Percentiles rank a stretch among this genome's conserved stretches.
phyloP scores from a whole-genome alignment of 2,329 filamentous ascomycete species.

The Colletotrichum cordylinicola region DNA sequence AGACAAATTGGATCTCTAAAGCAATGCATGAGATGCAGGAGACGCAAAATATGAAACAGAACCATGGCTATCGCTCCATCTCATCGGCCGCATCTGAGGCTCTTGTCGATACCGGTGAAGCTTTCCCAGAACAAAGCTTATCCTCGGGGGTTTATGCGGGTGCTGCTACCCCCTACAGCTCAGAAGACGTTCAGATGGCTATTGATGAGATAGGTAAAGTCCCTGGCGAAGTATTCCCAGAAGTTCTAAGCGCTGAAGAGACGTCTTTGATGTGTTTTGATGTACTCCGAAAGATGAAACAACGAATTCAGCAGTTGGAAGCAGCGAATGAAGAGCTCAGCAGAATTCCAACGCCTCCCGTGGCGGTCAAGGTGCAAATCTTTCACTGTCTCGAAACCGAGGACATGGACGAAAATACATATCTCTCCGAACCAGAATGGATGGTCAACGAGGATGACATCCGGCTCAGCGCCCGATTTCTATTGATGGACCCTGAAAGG shows the following conservation, averaged over 20 bases:
- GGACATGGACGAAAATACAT: not conserved
- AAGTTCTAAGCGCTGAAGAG: not conserved
- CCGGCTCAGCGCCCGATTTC: not conserved
- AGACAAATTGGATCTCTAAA: not conserved
- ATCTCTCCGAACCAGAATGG: not conserved
- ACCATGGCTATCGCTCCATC: not conserved
- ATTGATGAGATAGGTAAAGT: not conserved
- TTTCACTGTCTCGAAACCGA: not conserved
- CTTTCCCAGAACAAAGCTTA: not conserved
- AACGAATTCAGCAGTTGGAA: not conserved
- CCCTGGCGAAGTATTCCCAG: not conserved
- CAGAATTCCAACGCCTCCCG: too few relatives aligned
- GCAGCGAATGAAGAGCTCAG: not conserved
- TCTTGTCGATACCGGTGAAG: not conserved
- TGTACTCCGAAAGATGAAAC: not conserved
- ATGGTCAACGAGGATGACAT: not conserved
- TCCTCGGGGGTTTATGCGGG: not conserved
- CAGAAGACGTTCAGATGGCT: not conserved
- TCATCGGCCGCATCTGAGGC: not conserved
- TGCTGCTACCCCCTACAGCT: not conserved
- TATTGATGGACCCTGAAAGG: not conserved
- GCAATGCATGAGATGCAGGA: not conserved
- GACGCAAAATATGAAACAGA: not conserved
- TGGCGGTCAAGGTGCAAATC: not conserved
- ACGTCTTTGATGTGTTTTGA: not conserved